Base-by-base conservation (phyloP, 768 basidiomycete genomes). In the Austroboletus eburneus region DNA sequence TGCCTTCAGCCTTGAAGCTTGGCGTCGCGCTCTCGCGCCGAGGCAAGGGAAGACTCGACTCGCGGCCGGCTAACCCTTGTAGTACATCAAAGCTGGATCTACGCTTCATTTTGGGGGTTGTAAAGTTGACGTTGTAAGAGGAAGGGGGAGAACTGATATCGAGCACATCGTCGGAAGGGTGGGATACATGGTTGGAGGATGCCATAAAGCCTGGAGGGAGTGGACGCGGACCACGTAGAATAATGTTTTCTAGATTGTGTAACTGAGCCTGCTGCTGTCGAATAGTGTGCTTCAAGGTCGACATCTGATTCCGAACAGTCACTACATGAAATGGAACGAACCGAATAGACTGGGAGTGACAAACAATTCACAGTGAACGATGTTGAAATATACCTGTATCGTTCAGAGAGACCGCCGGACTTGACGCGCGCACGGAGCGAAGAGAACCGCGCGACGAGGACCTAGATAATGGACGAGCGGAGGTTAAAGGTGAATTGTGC, bases 211-310 rank as follows among this genome's bases (percentile, higher is more conserved):
- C 62, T 24, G 68, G 59, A 42, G 68, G 68, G 52, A 79, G 72
- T 32, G 83, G 79, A 47, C 88, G 77, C 14, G 87, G 84, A 16
- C 80, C 80, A 54, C 78, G 78, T 41, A 83, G 74, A 39, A 91
- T 68, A 43, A 78, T 72, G 58, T 72, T 85, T 63, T 91, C 88
- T 43, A 90, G 76, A 32, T 59, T 72, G 55, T 83, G 77, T 29
- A 89, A 65, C 56, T 90, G 86, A 17, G 87, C 87, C 70, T 89
- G 86, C 60, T 91, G 85, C 57, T 90, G 87, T 51, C 88, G 72
- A 57, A 91, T 91, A 61, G 75, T 79, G 63, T 91, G 88, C 67
- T 85, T 89, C 59, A 91, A 69, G 33, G 81, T 83, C 55, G 86
- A 87, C 68, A 91, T 83, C 50, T 90, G 87, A 56, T 79, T 82